These are phyloP conservation scores for Cryptosporidium sp. DNA, from an alignment of 169 alveolate genomes.

Conservation along the genomic window DNA sequence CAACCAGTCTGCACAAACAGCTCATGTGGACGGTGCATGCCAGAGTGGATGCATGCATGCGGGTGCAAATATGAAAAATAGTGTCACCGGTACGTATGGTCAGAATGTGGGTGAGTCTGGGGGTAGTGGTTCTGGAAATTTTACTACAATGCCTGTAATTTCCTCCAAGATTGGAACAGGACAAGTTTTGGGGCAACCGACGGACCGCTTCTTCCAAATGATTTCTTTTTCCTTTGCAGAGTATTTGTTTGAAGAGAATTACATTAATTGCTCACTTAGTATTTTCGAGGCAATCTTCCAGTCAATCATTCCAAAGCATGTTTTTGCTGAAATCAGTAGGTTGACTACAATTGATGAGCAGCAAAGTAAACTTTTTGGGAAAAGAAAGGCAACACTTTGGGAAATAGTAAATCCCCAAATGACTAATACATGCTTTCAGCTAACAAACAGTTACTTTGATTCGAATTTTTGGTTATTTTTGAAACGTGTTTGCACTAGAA, in stretches of 20 bases:
- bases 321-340: constrained; percentile 37
- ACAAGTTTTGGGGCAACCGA: not conserved
- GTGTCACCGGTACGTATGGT: not conserved
- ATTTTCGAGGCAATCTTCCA: constrained; percentile 50
- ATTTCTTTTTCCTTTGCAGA: constrained; percentile 61
- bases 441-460: constrained; percentile 17
- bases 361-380: constrained; percentile 5
- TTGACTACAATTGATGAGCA: constrained; percentile 40
- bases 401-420: constrained; percentile 39
- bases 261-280: constrained; percentile 43
- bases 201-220: constrained; percentile 50
- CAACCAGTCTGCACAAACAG: not conserved
- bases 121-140: not conserved
- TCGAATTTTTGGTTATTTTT: constrained; percentile 34
- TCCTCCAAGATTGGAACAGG: not conserved
- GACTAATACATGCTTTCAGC: constrained; percentile 32
- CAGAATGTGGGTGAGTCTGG: not conserved
- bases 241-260: constrained; percentile 41
- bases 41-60: constrained; percentile 17
- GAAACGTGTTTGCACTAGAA: not conserved
- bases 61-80: not conserved
- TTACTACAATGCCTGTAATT: not conserved
- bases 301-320: constrained; percentile 39
- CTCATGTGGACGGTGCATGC: constrained; percentile 1
- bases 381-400: constrained; percentile 16